A percentile compares a stretch with the other conserved stretches of the same genome.
phyloP scores from a whole-genome alignment of 306 rosid species.

The Betula pendula region DNA sequence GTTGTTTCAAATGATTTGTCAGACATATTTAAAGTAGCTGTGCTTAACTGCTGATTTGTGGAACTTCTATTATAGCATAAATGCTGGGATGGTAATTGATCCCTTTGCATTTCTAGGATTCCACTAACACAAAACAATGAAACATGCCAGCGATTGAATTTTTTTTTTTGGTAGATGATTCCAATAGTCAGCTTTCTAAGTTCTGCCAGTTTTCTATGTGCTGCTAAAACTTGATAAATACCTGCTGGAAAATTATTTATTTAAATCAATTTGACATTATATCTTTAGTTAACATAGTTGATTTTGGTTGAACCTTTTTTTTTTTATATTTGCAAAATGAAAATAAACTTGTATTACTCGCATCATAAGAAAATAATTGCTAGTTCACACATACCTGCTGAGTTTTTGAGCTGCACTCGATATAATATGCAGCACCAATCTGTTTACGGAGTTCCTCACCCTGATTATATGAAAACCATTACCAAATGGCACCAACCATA shows the following conservation, averaged over 20 bases:
- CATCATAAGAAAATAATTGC: constrained; percentile 22
- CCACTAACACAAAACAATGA: not conserved
- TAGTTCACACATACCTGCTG: constrained; percentile 65
- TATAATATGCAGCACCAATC: constrained; percentile 73
- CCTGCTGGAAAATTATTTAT: not conserved
- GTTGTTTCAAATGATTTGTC: not conserved
- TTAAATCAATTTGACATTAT: not conserved
- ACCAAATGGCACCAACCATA: constrained; percentile 8
- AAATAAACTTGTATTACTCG: not conserved
- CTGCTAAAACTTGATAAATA: not conserved
- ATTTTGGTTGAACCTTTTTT: not conserved
- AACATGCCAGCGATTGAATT: not conserved
- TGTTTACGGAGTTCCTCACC: constrained; percentile 94
- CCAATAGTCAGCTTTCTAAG: too few relatives aligned
- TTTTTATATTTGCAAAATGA: constrained; percentile 3
- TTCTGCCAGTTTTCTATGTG: too few relatives aligned
- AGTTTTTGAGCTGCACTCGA: constrained; percentile 96
- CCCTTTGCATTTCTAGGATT: not conserved
- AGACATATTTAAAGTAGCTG: not conserved
- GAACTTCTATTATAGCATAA: not conserved
- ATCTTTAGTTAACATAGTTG: not conserved
- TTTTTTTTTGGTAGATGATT: not conserved
- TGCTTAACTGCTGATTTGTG: not conserved
- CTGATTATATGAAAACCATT: constrained; percentile 42
- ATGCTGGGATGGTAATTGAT: not conserved